Conservation (phyloP, 2,329 filamentous ascomycete genomes). For the Endothia cerciana region DNA sequence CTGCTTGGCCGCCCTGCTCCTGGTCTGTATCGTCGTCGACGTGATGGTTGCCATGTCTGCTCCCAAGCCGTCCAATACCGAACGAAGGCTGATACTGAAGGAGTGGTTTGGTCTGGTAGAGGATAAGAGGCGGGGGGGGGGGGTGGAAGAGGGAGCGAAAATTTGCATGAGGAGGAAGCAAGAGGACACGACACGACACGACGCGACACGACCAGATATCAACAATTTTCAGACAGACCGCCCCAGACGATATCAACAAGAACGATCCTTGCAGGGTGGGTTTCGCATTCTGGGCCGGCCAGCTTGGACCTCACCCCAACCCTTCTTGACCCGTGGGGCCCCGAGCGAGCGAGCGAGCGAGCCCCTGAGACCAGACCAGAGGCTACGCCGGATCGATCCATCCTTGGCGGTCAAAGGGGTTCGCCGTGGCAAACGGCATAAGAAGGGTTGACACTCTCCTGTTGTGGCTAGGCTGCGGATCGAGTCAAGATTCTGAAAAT, state of each 20-base stretch:
- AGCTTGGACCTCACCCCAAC: slow-evolving; percentile 14
- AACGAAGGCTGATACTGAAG: neutral
- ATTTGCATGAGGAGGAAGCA: neutral
- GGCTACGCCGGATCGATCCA: neutral
- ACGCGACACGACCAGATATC: slow-evolving; percentile 21
- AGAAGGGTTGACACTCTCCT: slow-evolving; percentile 6
- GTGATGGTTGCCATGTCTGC: slow-evolving; percentile 23
- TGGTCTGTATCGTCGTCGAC: slow-evolving; percentile 26
- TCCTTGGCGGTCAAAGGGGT: slow-evolving; percentile 20
- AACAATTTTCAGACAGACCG: slow-evolving; percentile 28
- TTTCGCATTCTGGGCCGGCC: slow-evolving; percentile 5
- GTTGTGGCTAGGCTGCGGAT: neutral
- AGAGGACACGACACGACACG: slow-evolving; percentile 12
- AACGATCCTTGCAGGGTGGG: slow-evolving; percentile 20
- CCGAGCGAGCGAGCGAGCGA: neutral
- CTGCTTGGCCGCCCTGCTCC: slow-evolving; percentile 26
- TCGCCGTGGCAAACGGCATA: neutral
- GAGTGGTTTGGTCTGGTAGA: neutral
- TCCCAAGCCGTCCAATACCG: neutral
- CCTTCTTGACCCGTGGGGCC: slow-evolving; percentile 12
- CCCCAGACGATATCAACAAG: slow-evolving; percentile 29
- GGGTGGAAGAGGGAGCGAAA: neutral
- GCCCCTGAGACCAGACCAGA: neutral
- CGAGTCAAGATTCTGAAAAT: slow-evolving; percentile 4
- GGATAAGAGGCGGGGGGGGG: neutral